phyloP scores from a whole-genome alignment of 257 asterid genomes.

The Pogostemon cablin region DNA sequence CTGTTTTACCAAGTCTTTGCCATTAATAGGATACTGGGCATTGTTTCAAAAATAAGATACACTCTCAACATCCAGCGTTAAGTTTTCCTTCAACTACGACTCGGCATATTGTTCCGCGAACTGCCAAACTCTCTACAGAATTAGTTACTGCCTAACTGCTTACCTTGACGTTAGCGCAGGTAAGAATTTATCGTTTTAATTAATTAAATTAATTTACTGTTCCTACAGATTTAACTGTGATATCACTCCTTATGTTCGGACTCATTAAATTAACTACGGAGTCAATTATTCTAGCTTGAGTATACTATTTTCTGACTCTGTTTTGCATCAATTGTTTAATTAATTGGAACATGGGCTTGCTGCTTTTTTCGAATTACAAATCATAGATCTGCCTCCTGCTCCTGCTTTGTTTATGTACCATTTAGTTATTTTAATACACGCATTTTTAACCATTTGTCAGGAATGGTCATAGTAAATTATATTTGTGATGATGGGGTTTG shows the following conservation, averaged over 20 bases:
- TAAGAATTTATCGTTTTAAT: not conserved
- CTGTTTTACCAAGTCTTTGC: no score
- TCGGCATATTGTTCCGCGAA: no score
- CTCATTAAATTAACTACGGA: not conserved
- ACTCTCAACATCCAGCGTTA: no score
- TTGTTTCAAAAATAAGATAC: no score
- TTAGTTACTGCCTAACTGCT: no score
- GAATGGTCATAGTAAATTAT: not conserved
- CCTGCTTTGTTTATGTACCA: conserved; percentile 1
- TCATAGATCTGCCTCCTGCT: not conserved
- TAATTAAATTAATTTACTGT: not conserved
- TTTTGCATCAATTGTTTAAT: not conserved
- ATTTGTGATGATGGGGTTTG: conserved; percentile 18
- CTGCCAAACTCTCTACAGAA: no score
- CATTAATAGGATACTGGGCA: no score
- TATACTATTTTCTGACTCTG: conserved; percentile 16
- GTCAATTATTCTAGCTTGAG: conserved; percentile 7
- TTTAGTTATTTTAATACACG: not conserved
- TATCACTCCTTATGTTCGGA: conserved; percentile 18
- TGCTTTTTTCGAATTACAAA: not conserved
- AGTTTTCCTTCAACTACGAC: no score
- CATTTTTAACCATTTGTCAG: not conserved
- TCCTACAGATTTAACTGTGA: not conserved
- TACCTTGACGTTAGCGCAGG: conserved; percentile 15
- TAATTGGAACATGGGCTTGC: not conserved